phyloP scores from a whole-genome alignment of 1,284 basidiomycete genomes.

The Moesziomyces sp. region DNA sequence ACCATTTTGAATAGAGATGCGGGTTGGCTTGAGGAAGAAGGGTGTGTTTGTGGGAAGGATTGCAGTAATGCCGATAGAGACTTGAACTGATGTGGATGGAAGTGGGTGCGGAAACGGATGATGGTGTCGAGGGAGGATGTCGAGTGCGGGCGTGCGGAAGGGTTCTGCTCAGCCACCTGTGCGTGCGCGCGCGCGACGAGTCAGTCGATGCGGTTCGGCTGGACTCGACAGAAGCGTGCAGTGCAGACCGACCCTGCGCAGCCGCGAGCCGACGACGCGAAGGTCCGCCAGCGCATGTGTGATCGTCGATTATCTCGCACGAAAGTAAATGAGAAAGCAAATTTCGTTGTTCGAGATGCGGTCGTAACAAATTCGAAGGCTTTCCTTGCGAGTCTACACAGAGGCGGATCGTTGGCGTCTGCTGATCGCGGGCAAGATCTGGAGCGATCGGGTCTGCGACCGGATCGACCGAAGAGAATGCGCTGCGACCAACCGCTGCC shows the following conservation, averaged over 20 bases:
- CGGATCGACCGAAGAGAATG: no score
- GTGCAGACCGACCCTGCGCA: neutral
- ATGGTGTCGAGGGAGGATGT: neutral
- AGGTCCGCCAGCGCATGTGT: neutral
- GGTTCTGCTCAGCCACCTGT: no score
- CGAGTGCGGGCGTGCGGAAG: neutral
- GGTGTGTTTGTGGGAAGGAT: neutral
- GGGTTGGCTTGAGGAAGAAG: constrained; percentile 7
- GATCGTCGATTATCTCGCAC: neutral
- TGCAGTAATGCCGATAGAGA: neutral
- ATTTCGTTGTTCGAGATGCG: no score
- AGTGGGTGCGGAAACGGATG: neutral
- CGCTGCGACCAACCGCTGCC: no score
- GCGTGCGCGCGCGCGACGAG: neutral
- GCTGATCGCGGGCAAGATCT: no score
- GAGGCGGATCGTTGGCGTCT: no score
- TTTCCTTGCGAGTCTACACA: no score
- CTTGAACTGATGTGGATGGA: neutral
- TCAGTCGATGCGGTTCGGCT: neutral
- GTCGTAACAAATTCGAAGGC: no score
- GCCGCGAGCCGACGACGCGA: neutral
- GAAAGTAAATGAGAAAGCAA: neutral
- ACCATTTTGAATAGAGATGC: constrained; percentile 25
- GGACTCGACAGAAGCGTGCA: no score
- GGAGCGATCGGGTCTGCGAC: no score